These are phyloP conservation scores for Alloteropsis semialata DNA, from an alignment of 176 grass and related monocot species.

Conservation along the genomic window DNA sequence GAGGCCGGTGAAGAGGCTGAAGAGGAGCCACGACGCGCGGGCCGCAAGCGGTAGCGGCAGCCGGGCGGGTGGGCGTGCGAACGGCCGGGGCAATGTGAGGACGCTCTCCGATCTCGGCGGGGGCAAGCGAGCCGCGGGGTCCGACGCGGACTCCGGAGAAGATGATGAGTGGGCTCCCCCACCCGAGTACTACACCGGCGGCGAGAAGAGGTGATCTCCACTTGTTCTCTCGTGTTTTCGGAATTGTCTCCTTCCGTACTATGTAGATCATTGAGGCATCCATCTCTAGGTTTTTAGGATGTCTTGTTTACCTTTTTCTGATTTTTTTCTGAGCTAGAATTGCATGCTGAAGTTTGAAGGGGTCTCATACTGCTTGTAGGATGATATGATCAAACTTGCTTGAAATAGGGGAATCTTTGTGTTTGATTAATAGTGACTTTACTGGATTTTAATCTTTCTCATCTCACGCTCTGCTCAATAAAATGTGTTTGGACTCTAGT, in stretches of 20 bases:
- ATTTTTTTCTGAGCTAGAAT: not conserved
- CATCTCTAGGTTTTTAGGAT: constrained; percentile 33
- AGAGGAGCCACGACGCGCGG: constrained; percentile 21
- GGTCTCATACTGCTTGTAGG: not conserved
- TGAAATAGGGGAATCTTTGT: not conserved
- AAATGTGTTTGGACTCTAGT: not conserved
- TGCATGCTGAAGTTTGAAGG: not conserved
- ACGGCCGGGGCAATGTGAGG: constrained; percentile 36
- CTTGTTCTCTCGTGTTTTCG: not conserved
- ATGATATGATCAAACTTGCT: not conserved
- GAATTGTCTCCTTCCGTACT: not conserved
- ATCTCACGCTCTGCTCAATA: not conserved
- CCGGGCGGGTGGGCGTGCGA: constrained; percentile 3
- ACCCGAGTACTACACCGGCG: constrained; percentile 54
- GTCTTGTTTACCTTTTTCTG: not conserved
- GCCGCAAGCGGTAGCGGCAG: constrained; percentile 19
- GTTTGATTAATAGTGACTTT: not conserved
- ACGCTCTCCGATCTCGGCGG: constrained; percentile 58
- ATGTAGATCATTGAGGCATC: not conserved
- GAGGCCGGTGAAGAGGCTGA: constrained; percentile 38
- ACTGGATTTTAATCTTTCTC: constrained; percentile 10
- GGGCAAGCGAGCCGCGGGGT: constrained; percentile 16
- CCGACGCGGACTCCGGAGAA: constrained; percentile 47
- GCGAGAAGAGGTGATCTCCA: constrained; percentile 59
- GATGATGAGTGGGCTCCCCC: constrained; percentile 45